Evolutionary conservation across 306 rosid species (phyloP).

Genomic region (Aeschynomene evenia): DNA sequence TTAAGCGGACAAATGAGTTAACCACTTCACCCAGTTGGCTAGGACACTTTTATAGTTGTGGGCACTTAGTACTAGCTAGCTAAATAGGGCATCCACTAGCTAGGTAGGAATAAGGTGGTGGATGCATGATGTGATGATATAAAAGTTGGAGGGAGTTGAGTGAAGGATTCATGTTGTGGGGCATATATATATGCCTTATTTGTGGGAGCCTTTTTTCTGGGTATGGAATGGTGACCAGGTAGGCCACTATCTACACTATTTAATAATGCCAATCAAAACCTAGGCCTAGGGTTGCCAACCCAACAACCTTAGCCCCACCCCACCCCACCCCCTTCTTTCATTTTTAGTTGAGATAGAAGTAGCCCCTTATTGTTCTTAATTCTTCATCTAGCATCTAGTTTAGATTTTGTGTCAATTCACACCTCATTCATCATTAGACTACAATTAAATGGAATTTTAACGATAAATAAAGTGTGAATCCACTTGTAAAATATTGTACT

Average conservation of each 20-base stretch:
- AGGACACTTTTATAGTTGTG: conserved; percentile 16
- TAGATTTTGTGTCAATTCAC: too few relatives aligned
- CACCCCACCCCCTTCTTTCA: background rate
- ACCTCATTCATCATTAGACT: too few relatives aligned
- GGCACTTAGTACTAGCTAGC: conserved; percentile 23
- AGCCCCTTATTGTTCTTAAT: conserved; percentile 1
- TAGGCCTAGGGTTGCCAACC: conserved; percentile 37
- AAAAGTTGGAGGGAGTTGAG: conserved; percentile 34
- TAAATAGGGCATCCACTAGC: background rate
- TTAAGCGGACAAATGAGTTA: too few relatives aligned
- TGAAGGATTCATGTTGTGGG: conserved; percentile 49
- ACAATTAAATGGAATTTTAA: too few relatives aligned
- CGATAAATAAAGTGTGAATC: too few relatives aligned
- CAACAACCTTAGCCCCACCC: conserved; percentile 29
- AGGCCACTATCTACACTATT: conserved; percentile 48
- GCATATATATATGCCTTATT: conserved; percentile 17
- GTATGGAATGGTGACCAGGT: conserved; percentile 70
- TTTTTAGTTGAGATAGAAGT: conserved; percentile 30
- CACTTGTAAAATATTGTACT: too few relatives aligned
- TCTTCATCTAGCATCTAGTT: conserved; percentile 11
- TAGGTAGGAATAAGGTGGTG: background rate
- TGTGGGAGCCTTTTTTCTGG: conserved; percentile 34
- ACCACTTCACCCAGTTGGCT: too few relatives aligned
- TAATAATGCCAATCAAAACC: conserved; percentile 22
- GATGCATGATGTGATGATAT: too few relatives aligned